Conservation (phyloP, 73 alveolate genomes). For the Tetrahymena malaccensis region DNA sequence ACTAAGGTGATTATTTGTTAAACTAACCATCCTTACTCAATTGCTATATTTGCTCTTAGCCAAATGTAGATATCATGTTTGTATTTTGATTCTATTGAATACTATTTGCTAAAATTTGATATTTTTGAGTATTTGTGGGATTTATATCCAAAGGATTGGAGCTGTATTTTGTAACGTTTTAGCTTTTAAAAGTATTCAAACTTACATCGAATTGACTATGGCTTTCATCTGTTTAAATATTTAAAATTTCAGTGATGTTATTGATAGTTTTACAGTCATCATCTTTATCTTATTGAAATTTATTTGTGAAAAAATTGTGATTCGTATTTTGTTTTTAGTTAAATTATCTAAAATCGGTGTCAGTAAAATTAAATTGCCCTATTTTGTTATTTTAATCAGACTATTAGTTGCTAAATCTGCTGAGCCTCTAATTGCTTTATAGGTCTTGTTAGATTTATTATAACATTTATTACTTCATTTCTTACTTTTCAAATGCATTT, state of each 20-base stretch:
- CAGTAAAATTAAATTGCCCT: background rate
- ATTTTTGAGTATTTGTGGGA: background rate
- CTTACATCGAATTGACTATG: background rate
- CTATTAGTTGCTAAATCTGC: background rate
- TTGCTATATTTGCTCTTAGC: background rate
- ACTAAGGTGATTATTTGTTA: background rate
- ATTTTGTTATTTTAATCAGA: background rate
- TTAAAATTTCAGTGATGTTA: background rate
- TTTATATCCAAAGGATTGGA: background rate
- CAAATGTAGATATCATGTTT: background rate
- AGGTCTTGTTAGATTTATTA: background rate
- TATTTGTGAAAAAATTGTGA: background rate
- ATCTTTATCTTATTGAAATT: background rate
- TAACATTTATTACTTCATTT: background rate
- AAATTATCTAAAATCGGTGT: background rate
- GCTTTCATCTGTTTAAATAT: background rate
- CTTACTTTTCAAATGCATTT: background rate
- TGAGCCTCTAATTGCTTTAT: background rate
- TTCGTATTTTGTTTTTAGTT: background rate
- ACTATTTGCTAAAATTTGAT: background rate
- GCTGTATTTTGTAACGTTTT: background rate
- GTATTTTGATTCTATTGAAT: too few relatives aligned
- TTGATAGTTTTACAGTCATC: background rate
- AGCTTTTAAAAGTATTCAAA: background rate
- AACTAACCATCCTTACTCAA: background rate